Percentiles rank a stretch among this genome's conserved stretches.
Conservation (phyloP, 805 yeast species). For the Starmerella stigmatis region DNA sequence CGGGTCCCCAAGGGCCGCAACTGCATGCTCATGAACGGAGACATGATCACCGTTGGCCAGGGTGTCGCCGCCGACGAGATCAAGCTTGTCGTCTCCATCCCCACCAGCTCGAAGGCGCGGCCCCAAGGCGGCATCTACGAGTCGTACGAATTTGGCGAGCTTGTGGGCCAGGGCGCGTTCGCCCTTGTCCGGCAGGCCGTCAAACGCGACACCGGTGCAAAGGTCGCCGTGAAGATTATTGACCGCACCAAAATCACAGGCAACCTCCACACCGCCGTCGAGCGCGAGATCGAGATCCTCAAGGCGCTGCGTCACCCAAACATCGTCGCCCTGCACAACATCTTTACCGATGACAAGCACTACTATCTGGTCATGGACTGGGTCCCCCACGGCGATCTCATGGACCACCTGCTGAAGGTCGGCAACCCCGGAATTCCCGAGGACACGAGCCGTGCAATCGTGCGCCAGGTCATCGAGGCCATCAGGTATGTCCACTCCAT, state of each 20-base stretch:
- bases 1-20: slow-evolving; percentile 66
- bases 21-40: slow-evolving; percentile 80
- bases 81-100: slow-evolving; percentile 35
- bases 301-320: slow-evolving; percentile 72
- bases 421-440: slow-evolving; percentile 51
- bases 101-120: slow-evolving; percentile 30
- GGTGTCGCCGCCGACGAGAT: slow-evolving; percentile 67
- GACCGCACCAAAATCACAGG: slow-evolving; percentile 67
- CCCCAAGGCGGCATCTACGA: slow-evolving; percentile 44
- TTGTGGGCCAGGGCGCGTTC: slow-evolving; percentile 96
- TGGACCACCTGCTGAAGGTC: slow-evolving; percentile 45
- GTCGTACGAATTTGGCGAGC: slow-evolving; percentile 71
- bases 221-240: slow-evolving; percentile 85
- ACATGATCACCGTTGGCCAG: slow-evolving; percentile 79
- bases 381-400: slow-evolving; percentile 91
- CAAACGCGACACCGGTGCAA: slow-evolving; percentile 71
- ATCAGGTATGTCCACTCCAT: slow-evolving; percentile 75
- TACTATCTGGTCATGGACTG: slow-evolving; percentile 91
- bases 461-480: slow-evolving; percentile 74
- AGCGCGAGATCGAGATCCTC: slow-evolving; percentile 55
- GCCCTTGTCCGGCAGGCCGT: slow-evolving; percentile 90
- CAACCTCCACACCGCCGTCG: slow-evolving; percentile 73
- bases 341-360: slow-evolving; percentile 69
- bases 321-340: slow-evolving; percentile 71
- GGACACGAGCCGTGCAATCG: slow-evolving; percentile 75